Base-by-base conservation (phyloP, 2,329 filamentous ascomycete species). In the Epichloe amarillans region DNA sequence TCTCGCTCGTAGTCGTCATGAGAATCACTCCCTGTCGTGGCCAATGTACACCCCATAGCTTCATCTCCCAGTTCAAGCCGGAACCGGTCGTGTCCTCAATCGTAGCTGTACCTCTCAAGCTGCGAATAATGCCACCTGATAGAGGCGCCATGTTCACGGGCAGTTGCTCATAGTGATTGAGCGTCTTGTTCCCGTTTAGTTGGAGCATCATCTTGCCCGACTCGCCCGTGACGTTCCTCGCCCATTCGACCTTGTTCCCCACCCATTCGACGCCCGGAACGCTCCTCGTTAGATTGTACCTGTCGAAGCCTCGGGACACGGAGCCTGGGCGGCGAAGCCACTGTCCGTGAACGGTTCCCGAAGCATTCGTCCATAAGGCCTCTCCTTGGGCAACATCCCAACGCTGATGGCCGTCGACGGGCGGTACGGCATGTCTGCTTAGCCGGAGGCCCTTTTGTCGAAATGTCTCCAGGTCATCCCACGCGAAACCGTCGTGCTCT, bases 1-100 rank as follows among this genome's bases (percentile, higher is more conserved):
- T 96, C 62, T 95, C 86, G 65, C 89, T 96, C 46, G 89, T 91
- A 0, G 91, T 96, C 2, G 85, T 87, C 62, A 97, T 71, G 37
- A 97, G 71, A 47, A 93, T 79, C 14, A 82, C 79, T 2, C 93
- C 93, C 55, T 85, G 79, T n/a, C 78, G 76, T 38, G 85, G 82
- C 74, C 89, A 94, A 69, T 97, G 91, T 4, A 94, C 77, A 3
- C 93, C 93, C 66, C 88, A 83, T 47, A 95, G 69, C 48, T 79
- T 76, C 69, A 94, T 81, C 57, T 90, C 84, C 82, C 86, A 90
- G 57, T 80, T 86, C 61, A 83, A 83, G 5, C 85, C 84, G 53
- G 66, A 65, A 10, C 68, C 79, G 74, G 57, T 78, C 79, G 51
- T 79, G 59, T 93, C 88, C 58, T 88, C 82, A 39, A 96, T 72